Evolutionary conservation across 2,329 filamentous ascomycete genomes (phyloP), one percentile per base, ranked within the genome.

Genomic region (Scolecobasidium constrictum): DNA sequence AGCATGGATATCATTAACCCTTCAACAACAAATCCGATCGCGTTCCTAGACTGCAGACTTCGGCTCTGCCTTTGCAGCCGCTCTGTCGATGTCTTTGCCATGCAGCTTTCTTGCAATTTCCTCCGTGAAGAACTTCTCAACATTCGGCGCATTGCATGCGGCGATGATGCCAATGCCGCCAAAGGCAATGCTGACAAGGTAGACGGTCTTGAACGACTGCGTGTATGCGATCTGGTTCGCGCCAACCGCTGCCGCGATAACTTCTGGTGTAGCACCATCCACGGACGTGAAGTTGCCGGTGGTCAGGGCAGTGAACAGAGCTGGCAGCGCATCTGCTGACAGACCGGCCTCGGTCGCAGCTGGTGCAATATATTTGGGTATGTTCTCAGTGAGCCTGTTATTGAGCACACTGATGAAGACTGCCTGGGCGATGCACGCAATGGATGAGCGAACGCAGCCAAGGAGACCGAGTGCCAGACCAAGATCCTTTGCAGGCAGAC

Each of bases 401-500:
- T 50, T 52, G 35, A 59, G 58, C 38, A 60, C 48, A 38, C 56
- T 58, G 46, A 55, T 55, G 49, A 59, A 61, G 42, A 60, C 55
- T 3, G 56, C 57, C 33, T 55, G 54, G 20, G 56, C 57, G 15
- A 61, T 56, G 9, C 52, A 52, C 12, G 56, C 58, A 13, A 54
- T 57, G 41, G 70, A 65, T 15, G 61, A 65, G 43, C 43, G 40
- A 55, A 47, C 13, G 16, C 61, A 66, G 12, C 67, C 66, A 23
- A 69, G 62, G 17, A 67, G 58, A 13, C 67, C 67, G 4, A 48
- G 63, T 42, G 52, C 66, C 13, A 69, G 57, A 12, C 67, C 66
- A 35, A 69, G 68, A 46, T 69, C 67, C 47, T 67, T 60, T 4
- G 66, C 55, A 43, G 66, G 66, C 52, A 61, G 66, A 35, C 71